Evolutionary conservation across 345 rosid genomes (phyloP), one percentile per base, ranked within the genome.

Genomic region (Melaleuca quinquenervia): DNA sequence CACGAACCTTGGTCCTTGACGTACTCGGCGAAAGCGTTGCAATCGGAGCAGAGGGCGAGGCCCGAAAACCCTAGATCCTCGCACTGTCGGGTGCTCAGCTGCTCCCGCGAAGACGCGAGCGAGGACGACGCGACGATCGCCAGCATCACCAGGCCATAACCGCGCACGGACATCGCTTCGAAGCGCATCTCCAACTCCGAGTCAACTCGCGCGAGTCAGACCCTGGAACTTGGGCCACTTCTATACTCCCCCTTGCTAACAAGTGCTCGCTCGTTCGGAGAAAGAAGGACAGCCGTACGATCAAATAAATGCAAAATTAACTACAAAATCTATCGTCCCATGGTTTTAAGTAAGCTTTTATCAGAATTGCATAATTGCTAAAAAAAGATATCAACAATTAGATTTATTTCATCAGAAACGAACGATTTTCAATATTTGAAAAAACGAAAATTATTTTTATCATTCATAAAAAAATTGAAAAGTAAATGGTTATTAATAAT

Each of bases 1-100:
- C 60, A n/a, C 70, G 54, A 29, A 95, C 99, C 99, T 94, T 93
- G 92, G 84, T 96, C 92, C 91, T 96, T 97, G 87, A 97, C 96
- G 88, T 95, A 97, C 90, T 97, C 98, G 45, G 96, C 89, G 50
- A 96, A 91, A 45, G 98, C 90, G 87, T 90, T 91, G 88, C 99
- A 97, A 90, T 97, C 99, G 85, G 99, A 97, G 89, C 99, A 97
- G 83, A 97, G 96, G 84, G 99, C 99, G 83, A 95, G 95, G 49
- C 98, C 99, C 1, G 98, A 92, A 82, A 97, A 96, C n/a, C 98
- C 98, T 74, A 97, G 96, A 93, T 92, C 89, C 91, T 96, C 98
- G 50, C 96, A 97, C 87, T 94, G 93, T 83, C 92, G 94, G 45
- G 91, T 52, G 88, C 94, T 96, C 55, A 97, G 89, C 87, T 92